phyloP scores from a whole-genome alignment of 768 basidiomycete genomes.

The Amanita muscaria region DNA sequence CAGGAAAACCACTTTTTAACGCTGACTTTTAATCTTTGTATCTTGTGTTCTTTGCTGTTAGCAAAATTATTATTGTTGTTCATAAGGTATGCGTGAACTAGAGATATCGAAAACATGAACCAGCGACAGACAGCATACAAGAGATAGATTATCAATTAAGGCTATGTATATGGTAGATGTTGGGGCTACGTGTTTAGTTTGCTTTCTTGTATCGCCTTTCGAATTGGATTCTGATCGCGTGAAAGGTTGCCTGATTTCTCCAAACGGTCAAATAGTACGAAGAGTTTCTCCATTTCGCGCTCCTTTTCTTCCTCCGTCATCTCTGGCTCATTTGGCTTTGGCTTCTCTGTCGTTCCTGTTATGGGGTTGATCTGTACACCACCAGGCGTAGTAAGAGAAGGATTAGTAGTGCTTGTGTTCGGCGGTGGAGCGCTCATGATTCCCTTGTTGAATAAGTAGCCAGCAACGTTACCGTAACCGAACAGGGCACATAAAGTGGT shows the following conservation, averaged over 20 bases:
- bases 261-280: constrained; percentile 85
- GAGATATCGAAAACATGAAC: too few species aligned
- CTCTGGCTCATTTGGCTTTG: constrained; percentile 30
- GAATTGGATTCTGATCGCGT: constrained; percentile 59
- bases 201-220: constrained; percentile 51
- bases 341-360: constrained; percentile 60
- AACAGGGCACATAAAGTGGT: constrained; percentile 64
- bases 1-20: constrained; percentile 56
- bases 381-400: constrained; percentile 26
- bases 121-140: too few species aligned
- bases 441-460: constrained; percentile 89
- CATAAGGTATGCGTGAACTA: not conserved
- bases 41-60: too few species aligned
- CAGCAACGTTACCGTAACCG: constrained; percentile 94
- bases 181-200: constrained; percentile 13
- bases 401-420: constrained; percentile 19
- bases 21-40: too few species aligned
- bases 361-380: constrained; percentile 67
- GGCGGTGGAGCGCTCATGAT: constrained; percentile 54
- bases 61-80: constrained; percentile 2
- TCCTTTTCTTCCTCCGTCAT: constrained; percentile 98
- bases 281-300: constrained; percentile 83
- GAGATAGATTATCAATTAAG: too few species aligned
- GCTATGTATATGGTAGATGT: too few species aligned
- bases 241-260: constrained; percentile 67